Evolutionary conservation across 306 rosid species (phyloP).

Genomic region (Gastrolobium bilobum): DNA sequence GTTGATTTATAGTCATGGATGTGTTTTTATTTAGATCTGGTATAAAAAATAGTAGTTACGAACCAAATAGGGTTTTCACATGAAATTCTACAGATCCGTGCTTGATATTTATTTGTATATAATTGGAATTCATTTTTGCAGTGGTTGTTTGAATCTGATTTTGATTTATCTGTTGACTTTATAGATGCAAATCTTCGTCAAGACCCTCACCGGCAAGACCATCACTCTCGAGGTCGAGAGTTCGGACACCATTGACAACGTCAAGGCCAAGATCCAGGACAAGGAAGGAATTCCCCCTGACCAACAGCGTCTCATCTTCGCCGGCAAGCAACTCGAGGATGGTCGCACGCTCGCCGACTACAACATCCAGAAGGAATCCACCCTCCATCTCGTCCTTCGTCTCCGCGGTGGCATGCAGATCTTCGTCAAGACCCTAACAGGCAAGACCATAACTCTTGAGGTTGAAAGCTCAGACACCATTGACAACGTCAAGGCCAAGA

Average conservation of each 20-base stretch:
- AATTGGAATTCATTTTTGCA: not conserved
- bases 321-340: constrained; percentile 79
- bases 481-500: constrained; percentile 77
- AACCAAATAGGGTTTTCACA: not conserved
- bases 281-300: constrained; percentile 85
- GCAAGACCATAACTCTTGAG: constrained; percentile 74
- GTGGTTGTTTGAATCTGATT: not conserved
- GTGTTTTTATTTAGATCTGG: not conserved
- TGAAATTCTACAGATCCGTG: not conserved
- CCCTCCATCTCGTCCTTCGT: constrained; percentile 76
- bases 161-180: not conserved
- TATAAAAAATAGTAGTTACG: too few relatives aligned
- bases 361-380: constrained; percentile 80
- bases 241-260: constrained; percentile 78
- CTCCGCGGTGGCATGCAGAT: constrained; percentile 88
- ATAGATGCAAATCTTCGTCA: constrained; percentile 77
- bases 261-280: constrained; percentile 78
- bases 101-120: not conserved
- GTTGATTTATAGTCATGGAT: not conserved
- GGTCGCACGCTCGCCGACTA: constrained; percentile 79
- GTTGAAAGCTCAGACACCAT: constrained; percentile 74
- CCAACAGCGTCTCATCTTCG: constrained; percentile 75
- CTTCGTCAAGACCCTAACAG: constrained; percentile 73
- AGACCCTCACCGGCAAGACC: constrained; percentile 79
- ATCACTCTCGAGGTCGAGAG: constrained; percentile 75